Evolutionary conservation across 1,284 basidiomycete genomes (phyloP).

Genomic region (Moesziomyces parantarcticus): DNA sequence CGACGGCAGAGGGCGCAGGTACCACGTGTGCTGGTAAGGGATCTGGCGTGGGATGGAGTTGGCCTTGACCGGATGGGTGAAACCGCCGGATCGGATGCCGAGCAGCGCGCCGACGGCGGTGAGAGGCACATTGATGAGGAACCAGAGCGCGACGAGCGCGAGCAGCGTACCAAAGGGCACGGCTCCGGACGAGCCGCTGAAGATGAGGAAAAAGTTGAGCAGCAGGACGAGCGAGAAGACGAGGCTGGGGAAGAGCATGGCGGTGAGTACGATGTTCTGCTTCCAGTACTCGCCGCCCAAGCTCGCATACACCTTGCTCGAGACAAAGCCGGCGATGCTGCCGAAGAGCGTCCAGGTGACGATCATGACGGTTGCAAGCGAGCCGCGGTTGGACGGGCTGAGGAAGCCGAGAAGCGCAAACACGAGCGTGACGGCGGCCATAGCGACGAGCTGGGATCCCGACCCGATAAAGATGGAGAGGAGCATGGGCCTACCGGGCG

Average conservation of each 20-base stretch:
- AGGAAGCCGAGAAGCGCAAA: conserved; percentile 98
- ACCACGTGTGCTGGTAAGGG: conserved; percentile 67
- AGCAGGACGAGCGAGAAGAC: conserved; percentile 66
- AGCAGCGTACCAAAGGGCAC: conserved; percentile 94
- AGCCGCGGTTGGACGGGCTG: conserved; percentile 93
- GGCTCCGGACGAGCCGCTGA: conserved; percentile 88
- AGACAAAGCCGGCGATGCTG: conserved; percentile 88
- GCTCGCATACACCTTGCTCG: conserved; percentile 83
- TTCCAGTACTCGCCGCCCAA: conserved; percentile 83
- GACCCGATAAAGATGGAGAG: conserved; percentile 89
- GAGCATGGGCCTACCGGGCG: conserved; percentile 78
- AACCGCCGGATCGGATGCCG: conserved; percentile 86
- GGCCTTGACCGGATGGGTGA: conserved; percentile 85
- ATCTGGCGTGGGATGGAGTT: conserved; percentile 82
- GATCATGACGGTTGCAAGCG: conserved; percentile 94
- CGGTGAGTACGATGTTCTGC: conserved; percentile 87
- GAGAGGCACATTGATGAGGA: conserved; percentile 88
- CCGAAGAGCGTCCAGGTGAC: conserved; percentile 95
- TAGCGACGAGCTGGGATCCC: conserved; percentile 86
- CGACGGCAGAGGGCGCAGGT: conserved; percentile 73
- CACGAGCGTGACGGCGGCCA: conserved; percentile 91
- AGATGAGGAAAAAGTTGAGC: conserved; percentile 73
- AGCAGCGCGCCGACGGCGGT: conserved; percentile 74
- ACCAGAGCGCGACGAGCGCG: conserved; percentile 91
- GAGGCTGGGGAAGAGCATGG: conserved; percentile 86